Evolutionary conservation across 2,329 filamentous ascomycete species (phyloP), one percentile per base, ranked within the genome.

Genomic region (Fonsecaea monophora): DNA sequence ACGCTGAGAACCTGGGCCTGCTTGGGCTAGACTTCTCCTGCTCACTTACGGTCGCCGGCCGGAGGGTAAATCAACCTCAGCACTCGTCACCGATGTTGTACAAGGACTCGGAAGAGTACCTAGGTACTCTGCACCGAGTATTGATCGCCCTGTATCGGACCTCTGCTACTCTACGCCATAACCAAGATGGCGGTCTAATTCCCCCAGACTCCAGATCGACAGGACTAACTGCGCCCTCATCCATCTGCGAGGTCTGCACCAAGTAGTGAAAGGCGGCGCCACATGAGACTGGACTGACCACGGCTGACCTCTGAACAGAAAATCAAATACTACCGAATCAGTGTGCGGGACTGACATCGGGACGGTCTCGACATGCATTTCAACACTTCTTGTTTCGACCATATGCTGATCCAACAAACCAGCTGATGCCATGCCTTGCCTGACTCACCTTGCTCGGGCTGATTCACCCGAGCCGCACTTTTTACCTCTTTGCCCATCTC

Each of bases 371-470:
- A 54, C 45, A 61, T 61, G 59, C 59, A 42, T 54, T 61, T 62
- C 60, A 62, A 62, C 60, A 62, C 32, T 62, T 62, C 60, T 48
- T 53, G 4, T 48, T 62, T 53, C 13, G 35, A 32, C 53, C 25
- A 34, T 40, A 58, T 34, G 53, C 40, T 42, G 50, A 65, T 35
- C 50, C 64, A 54, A 53, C 53, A 40, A 53, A 37, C 45, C 53
- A 54, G 40, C 40, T 45, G 40, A 45, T 45, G 40, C 9, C 38
- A 53, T 18, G 34, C 25, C 8, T 5, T 34, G n/a, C 60, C 53
- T 67, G 34, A 67, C 45, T 63, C 65, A 67, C 45, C 60, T 30
- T 58, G n/a, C 55, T 63, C 60, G 65, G 65, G 45, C 60, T 67
- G 60, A 60, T 48, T 67, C 30, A 67, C 60, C 65, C 65, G 65